Conservation (phyloP, 495 filamentous ascomycete genomes). For the Xylaria sp. region DNA sequence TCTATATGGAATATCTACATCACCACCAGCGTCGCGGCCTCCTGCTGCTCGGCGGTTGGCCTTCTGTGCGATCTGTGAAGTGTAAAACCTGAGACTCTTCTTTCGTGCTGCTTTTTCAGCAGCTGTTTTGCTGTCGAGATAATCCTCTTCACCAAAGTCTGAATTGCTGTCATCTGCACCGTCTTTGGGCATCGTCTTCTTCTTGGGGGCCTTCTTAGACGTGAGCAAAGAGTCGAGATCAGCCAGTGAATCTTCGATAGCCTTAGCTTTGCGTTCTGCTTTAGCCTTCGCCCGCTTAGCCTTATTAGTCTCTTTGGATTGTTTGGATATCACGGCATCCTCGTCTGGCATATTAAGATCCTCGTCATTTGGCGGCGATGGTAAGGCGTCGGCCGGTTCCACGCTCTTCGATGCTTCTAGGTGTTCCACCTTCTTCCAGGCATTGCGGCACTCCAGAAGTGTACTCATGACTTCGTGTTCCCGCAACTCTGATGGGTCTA, state of each 20-base stretch:
- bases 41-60: conserved; percentile 83
- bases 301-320: conserved; percentile 42
- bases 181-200: conserved; percentile 45
- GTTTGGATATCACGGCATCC: conserved; percentile 30
- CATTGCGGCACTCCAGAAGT: conserved; percentile 76
- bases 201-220: conserved; percentile 48
- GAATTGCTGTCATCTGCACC: conserved; percentile 56
- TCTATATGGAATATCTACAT: conserved; percentile 87
- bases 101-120: conserved; percentile 85
- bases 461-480: conserved; percentile 90
- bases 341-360: conserved; percentile 42
- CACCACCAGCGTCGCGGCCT: conserved; percentile 84
- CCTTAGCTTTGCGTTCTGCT: conserved; percentile 39
- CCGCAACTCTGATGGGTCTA: conserved; percentile 72
- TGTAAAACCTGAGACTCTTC: conserved; percentile 94
- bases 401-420: conserved; percentile 45
- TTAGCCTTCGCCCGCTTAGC: conserved; percentile 49
- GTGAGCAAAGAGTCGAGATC: conserved; percentile 54
- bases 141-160: conserved; percentile 70
- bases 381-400: conserved; percentile 32
- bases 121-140: conserved; percentile 57
- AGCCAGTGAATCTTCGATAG: conserved; percentile 55
- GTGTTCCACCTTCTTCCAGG: conserved; percentile 80
- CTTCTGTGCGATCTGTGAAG: conserved; percentile 93
- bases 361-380: conserved; percentile 47